Evolutionary conservation across 768 basidiomycete genomes (phyloP).

Genomic region (Termitomyces heimii): DNA sequence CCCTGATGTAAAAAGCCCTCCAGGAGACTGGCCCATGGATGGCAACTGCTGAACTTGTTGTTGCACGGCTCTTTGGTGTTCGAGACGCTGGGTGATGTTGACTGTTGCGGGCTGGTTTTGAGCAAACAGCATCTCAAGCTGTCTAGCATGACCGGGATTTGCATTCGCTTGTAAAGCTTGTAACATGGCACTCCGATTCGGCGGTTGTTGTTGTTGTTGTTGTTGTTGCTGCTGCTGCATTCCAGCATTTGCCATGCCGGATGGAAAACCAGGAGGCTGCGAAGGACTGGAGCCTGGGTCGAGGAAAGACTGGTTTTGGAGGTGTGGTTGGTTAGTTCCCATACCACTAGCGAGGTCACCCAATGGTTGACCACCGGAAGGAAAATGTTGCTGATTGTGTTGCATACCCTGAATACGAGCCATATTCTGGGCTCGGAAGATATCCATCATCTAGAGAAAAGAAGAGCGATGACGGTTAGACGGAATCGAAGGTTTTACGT

Average conservation of each 20-base stretch:
- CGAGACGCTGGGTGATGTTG: conserved; percentile 22
- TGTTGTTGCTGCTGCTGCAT: conserved; percentile 14
- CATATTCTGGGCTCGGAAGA: conserved; percentile 34
- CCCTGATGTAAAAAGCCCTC: conserved; percentile 44
- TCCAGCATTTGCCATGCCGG: conserved; percentile 26
- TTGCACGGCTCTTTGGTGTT: conserved; percentile 20
- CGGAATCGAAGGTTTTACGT: conserved; percentile 14
- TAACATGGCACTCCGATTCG: conserved; percentile 28
- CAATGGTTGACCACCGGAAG: conserved; percentile 32
- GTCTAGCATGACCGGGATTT: conserved; percentile 25
- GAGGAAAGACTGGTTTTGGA: conserved; percentile 21
- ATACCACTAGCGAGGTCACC: conserved; percentile 22
- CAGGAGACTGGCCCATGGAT: conserved; percentile 34
- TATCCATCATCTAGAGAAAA: conserved; percentile 35
- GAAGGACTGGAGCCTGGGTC: conserved; percentile 26
- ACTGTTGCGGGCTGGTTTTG: conserved; percentile 34
- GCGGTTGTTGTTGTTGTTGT: conserved; percentile 10
- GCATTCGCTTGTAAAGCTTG: conserved; percentile 26
- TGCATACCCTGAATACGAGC: conserved; percentile 31
- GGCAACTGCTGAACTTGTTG: conserved; percentile 19
- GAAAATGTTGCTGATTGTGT: conserved; percentile 38
- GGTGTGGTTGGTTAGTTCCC: conserved; percentile 23
- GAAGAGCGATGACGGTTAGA: conserved; percentile 18
- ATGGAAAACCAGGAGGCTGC: conserved; percentile 30
- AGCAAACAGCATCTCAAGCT: conserved; percentile 44